Evolutionary conservation across 2,329 filamentous ascomycete species (phyloP).

Genomic region (Fusarium sp.): DNA sequence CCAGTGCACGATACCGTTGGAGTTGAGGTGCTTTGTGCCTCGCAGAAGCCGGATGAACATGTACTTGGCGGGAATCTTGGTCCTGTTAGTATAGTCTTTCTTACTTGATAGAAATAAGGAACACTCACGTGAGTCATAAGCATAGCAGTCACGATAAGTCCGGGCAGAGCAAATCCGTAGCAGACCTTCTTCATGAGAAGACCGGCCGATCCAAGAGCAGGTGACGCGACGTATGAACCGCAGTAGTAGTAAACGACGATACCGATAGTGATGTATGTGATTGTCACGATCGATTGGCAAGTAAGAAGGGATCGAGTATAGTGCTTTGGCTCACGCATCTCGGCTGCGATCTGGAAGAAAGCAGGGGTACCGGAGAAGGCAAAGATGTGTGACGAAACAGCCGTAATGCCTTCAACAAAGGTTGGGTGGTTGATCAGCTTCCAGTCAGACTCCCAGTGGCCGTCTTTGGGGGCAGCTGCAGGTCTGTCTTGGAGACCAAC

Average conservation of each 20-base stretch:
- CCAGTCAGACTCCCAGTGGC: constrained; percentile 49
- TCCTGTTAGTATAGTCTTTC: neutral
- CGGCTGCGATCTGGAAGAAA: constrained; percentile 52
- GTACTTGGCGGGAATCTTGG: constrained; percentile 35
- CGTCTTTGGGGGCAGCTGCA: constrained; percentile 24
- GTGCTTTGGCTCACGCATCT: constrained; percentile 51
- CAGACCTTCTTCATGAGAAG: constrained; percentile 57
- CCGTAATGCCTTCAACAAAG: constrained; percentile 52
- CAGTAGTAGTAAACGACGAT: constrained; percentile 61
- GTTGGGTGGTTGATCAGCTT: constrained; percentile 49
- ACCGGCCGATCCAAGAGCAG: constrained; percentile 61
- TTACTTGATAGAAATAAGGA: fast-evolving
- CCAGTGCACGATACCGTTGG: constrained; percentile 51
- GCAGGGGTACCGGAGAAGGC: constrained; percentile 54
- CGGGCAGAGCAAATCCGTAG: constrained; percentile 55
- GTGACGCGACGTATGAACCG: constrained; percentile 61
- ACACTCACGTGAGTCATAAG: constrained; percentile 48
- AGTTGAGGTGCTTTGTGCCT: constrained; percentile 49
- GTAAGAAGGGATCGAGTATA: constrained; percentile 37
- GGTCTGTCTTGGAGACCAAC: constrained; percentile 37
- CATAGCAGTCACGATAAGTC: constrained; percentile 46
- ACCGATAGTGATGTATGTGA: constrained; percentile 52
- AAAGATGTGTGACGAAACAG: constrained; percentile 53
- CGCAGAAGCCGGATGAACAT: constrained; percentile 41
- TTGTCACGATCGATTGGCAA: constrained; percentile 47